phyloP scores from a whole-genome alignment of 169 alveolate genomes.

The Amoebophrya sp. region DNA sequence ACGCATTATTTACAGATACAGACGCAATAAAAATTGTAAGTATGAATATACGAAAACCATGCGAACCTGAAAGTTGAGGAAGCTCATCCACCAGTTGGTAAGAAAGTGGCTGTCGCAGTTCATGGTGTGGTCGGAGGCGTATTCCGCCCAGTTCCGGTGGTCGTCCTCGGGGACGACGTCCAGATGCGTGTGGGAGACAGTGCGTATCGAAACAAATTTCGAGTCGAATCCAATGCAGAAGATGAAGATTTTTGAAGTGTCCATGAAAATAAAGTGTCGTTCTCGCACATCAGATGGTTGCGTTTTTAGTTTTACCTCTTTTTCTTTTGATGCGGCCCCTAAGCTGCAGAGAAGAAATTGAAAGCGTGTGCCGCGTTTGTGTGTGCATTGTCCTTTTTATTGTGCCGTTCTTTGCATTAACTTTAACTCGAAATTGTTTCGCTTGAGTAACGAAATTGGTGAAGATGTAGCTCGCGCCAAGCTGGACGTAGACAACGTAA shows the following conservation, averaged over 20 bases:
- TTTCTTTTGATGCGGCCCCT: too few species aligned
- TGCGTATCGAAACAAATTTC: neutral
- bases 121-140: constrained; percentile 33
- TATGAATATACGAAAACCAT: too few species aligned
- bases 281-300: too few species aligned
- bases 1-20: too few species aligned
- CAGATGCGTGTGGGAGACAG: constrained; percentile 33
- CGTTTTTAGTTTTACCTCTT: too few species aligned
- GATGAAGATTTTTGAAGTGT: neutral
- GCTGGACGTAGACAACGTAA: neutral
- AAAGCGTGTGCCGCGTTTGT: neutral
- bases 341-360: neutral
- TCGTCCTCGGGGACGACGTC: neutral
- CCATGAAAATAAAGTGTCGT: neutral
- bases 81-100: constrained; percentile 34
- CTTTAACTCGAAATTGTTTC: too few species aligned
- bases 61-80: constrained; percentile 29
- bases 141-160: constrained; percentile 32
- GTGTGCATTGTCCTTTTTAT: too few species aligned
- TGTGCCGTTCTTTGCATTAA: too few species aligned
- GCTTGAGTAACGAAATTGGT: neutral
- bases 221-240: neutral
- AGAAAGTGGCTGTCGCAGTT: neutral
- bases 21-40: too few species aligned
- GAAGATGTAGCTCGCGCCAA: neutral